Conservation (phyloP, 768 basidiomycete genomes). For the Mycena metata region DNA sequence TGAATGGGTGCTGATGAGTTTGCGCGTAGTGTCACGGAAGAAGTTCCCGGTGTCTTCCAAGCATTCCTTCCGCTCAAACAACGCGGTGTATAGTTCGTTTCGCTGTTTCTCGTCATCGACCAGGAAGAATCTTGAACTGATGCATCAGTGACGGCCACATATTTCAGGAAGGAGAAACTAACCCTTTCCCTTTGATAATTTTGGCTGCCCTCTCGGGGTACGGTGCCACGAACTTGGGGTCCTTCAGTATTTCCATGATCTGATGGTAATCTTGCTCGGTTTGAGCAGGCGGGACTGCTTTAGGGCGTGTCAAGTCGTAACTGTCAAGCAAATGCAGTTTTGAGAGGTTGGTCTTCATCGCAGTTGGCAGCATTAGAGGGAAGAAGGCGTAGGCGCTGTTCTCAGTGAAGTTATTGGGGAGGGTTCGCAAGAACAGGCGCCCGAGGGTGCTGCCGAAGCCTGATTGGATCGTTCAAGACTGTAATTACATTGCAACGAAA, state of each 20-base stretch:
- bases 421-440: constrained; percentile 78
- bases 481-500: not conserved
- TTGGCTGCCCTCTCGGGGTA: constrained; percentile 65
- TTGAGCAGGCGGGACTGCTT: constrained; percentile 40
- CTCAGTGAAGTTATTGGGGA: constrained; percentile 76
- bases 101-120: constrained; percentile 66
- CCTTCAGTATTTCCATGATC: constrained; percentile 66
- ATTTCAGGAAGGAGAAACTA: not conserved
- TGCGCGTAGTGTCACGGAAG: constrained; percentile 76
- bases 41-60: constrained; percentile 66
- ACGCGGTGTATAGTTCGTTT: constrained; percentile 59
- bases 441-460: constrained; percentile 84
- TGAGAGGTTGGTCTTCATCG: constrained; percentile 72
- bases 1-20: constrained; percentile 67
- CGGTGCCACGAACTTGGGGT: constrained; percentile 61
- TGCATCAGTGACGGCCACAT: constrained; percentile 11
- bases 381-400: constrained; percentile 88
- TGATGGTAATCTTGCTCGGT: constrained; percentile 62
- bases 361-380: constrained; percentile 85
- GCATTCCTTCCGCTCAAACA: constrained; percentile 63
- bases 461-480: not conserved
- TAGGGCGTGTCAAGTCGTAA: constrained; percentile 71
- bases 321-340: constrained; percentile 66
- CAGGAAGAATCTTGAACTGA: constrained; percentile 71
- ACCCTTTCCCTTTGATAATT: constrained; percentile 75